Base-by-base conservation (phyloP, 345 rosid genomes). In the Brassica rapa region DNA sequence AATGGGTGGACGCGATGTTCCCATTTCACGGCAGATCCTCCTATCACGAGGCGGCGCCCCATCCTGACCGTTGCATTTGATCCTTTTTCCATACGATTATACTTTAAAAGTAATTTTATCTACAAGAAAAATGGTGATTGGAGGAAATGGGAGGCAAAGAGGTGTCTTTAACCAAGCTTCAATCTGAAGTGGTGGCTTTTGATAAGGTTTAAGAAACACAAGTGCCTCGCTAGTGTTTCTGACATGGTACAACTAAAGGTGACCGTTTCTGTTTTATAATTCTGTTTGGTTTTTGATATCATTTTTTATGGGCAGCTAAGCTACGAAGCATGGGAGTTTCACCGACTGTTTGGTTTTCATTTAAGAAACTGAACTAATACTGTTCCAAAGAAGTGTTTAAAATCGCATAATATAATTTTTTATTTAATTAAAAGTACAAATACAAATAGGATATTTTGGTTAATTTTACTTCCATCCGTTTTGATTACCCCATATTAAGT, bases 21-120 rank as follows among this genome's bases (percentile, higher is more conserved):
- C 79, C 66, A 37, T 73, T 73, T 79, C 23, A 80, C 82, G 82
- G 75, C 82, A 80, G 77, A 39, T 19, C 70, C 82, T 62, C 60
- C 35, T 6, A 8, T 24, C 65, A 60, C 59, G 68, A 78, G 77
- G 62, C 69, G 59, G 63, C 7, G 43, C 0, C 61, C 29, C 66
- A 74, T 79, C 66, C 49, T 37, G 51, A 19, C 75, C 75, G 74
- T 80, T 68, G 56, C 35, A 62, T 23, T 16, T 60, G 14, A 74
- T 53, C 33, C 10, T 10, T 62, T 35, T 35, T 23, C 5, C 5
- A 65, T 49, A 49, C 19, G 55, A 19, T 19, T 19, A 19, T 19
- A 19, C 19, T 19, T 19, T 19, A 19, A 19, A 19, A 19, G 19
- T 19, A 19, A 19, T 19, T 19, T 19, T 19, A 19, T 19, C 19